Evolutionary conservation across 2,329 filamentous ascomycete genomes (phyloP).

Genomic region (Pestalotiopsis sp.): DNA sequence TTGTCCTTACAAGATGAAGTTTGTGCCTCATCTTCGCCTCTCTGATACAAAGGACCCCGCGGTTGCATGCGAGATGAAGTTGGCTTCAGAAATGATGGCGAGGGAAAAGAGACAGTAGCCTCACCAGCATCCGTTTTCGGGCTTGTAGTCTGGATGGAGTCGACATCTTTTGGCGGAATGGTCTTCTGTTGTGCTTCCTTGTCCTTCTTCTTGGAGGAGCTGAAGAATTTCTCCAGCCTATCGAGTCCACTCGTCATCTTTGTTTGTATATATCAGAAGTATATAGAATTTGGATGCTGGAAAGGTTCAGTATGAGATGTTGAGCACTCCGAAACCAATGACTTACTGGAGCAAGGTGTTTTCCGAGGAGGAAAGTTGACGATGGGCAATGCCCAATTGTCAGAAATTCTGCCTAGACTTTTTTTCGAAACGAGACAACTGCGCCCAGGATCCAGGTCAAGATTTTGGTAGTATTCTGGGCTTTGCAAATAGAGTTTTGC

Average conservation of each 20-base stretch:
- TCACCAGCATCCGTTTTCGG: slow-evolving; percentile 11
- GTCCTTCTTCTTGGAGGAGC: slow-evolving; percentile 40
- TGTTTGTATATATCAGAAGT: background rate
- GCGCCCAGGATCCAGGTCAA: background rate
- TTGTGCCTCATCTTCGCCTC: background rate
- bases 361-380: background rate
- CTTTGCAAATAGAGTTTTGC: background rate
- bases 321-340: background rate
- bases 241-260: slow-evolving; percentile 53
- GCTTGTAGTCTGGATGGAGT: slow-evolving; percentile 16
- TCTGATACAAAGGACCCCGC: slow-evolving; percentile 46
- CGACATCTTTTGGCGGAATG: slow-evolving; percentile 14
- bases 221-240: slow-evolving; percentile 54
- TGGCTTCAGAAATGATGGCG: slow-evolving; percentile 53
- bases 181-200: slow-evolving; percentile 16
- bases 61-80: slow-evolving; percentile 58
- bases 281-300: background rate
- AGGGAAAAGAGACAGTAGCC: slow-evolving; percentile 24
- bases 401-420: background rate
- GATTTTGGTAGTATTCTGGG: background rate
- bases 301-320: background rate
- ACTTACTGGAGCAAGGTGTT: slow-evolving; percentile 3
- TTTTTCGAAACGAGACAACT: background rate
- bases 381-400: background rate
- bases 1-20: slow-evolving; percentile 17